These are phyloP conservation scores for Ambrosia artemisiifolia DNA, from an alignment of 129 eudicot species.

Conservation along the genomic window DNA sequence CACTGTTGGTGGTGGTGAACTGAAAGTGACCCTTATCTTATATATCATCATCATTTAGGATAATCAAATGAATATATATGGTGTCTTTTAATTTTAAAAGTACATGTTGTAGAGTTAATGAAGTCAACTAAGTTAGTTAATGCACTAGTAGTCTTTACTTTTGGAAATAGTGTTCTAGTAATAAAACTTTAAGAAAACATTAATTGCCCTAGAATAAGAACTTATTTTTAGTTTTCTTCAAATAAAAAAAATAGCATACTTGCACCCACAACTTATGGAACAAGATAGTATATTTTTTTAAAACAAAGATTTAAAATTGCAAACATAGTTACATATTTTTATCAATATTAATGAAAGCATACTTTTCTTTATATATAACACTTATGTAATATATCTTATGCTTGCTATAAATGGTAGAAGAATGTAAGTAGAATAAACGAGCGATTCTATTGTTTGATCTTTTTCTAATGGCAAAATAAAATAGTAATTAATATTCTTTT, in stretches of 20 bases:
- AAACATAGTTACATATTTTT: not conserved
- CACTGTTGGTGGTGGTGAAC: not conserved
- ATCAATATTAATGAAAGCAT: not conserved
- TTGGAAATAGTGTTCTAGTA: not conserved
- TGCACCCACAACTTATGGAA: too few species aligned
- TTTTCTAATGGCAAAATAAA: too few species aligned
- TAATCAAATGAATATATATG: constrained; percentile 11
- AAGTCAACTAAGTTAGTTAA: not conserved
- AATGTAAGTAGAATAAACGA: not conserved
- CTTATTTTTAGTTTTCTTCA: not conserved
- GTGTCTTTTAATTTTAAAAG: not conserved
- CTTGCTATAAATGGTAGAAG: not conserved
- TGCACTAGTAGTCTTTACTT: not conserved
- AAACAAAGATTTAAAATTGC: not conserved
- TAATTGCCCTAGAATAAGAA: not conserved
- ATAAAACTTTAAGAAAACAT: not conserved
- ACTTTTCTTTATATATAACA: not conserved
- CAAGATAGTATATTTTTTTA: too few species aligned
- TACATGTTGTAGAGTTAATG: constrained; percentile 2
- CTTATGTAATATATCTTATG: not conserved
- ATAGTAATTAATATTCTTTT: too few species aligned
- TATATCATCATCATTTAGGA: constrained; percentile 1
- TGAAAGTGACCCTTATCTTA: not conserved
- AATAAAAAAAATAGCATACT: not conserved
- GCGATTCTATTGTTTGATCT: too few species aligned